Base-by-base conservation (phyloP, 78 protist genomes). In the Chrysochromulina parva region DNA sequence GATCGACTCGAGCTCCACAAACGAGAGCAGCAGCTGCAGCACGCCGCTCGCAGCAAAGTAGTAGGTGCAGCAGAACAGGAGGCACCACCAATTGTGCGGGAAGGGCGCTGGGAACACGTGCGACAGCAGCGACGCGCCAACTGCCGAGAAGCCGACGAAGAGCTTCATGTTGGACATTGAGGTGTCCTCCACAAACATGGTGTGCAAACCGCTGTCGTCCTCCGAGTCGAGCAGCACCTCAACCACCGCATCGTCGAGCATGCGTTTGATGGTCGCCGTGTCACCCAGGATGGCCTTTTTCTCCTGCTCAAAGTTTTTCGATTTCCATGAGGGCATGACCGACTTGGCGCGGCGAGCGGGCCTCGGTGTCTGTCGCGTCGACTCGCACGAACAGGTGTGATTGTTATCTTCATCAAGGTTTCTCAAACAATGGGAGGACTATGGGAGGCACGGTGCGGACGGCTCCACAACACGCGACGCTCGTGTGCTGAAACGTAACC, bases 1-100 rank as follows among this genome's bases (percentile, higher is more conserved):
- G 58, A 76, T 52, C 38, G 85, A 48, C 85, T 76, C 85, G 58
- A 76, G 85, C 85, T 76, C 85, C 47, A 76, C 85, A 11, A 52
- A 76, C 19, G 60, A 52, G 48, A 76, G 85, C 60, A 76, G 58
- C 6, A 76, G 28, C 85, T 76, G 85, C 60, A 76, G 28, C 47
- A 76, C 6, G 28, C 85, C 85, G 14, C 59, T 16, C 22, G 26
- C 1, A 28, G 20, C 26, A 24, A 76, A 76, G 85, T 76, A 76
- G 24, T 26, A 48, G 16, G 47, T 6, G 85, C 85, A 76, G 85
- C 85, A 76, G 11, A 11, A 28, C 48, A 67, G 48, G 13, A 67
- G 76, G 9, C 20, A 28, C 76, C 76, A 67, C 85, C 85, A 76
- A 59, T 76, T 76, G 3, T 76, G 6, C 28, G 85, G 85, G 85